Base-by-base conservation (phyloP, 2,329 filamentous ascomycete genomes). In the Colletotrichum noveboracense region DNA sequence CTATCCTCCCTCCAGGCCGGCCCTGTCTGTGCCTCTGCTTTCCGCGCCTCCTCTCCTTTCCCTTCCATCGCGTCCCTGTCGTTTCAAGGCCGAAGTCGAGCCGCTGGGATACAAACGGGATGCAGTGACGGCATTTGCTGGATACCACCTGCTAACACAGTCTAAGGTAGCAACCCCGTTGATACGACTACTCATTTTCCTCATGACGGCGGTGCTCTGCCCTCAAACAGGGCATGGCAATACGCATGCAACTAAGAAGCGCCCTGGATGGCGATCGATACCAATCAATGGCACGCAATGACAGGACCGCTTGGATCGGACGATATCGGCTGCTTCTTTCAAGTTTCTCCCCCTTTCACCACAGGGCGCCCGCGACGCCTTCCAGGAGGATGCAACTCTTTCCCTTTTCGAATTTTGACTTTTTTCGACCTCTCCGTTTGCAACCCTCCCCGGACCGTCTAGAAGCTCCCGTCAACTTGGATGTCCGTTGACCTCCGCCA, bases 381-480 rank as follows among this genome's bases (percentile, higher is more conserved):
- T 43, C 38, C 21, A 21, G 64, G 26, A 13, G 16, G 18, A 68
- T 74, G 74, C 34, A 74, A 34, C 64, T 74, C 65, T 74, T 74
- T 66, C 74, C 70, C 36, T 60, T 76, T 76, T 76, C 64, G 70
- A 58, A 38, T 73, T 75, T 75, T 73, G 43, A 72, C 56, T 67
- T 75, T 68, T 67, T 36, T 64, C 58, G 28, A 68, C 43, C 34
- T 56, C 58, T 73, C 48, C 61, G 66, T 68, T 73, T 75, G 70
- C 48, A 76, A 76, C 70, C 70, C 58, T 76, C 64, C 74, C 70
- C 71, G 71, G 67, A 66, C 66, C 60, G 48, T 61, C 61, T 74
- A 60, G 67, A 66, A 69, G 61, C 68, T 71, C 67, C 61, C 72
- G 61, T 28, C 58, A 28, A 64, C 38, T 30, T 55, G 38, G 65